phyloP scores from a whole-genome alignment of 805 yeast species.

The Candida verbasci region DNA sequence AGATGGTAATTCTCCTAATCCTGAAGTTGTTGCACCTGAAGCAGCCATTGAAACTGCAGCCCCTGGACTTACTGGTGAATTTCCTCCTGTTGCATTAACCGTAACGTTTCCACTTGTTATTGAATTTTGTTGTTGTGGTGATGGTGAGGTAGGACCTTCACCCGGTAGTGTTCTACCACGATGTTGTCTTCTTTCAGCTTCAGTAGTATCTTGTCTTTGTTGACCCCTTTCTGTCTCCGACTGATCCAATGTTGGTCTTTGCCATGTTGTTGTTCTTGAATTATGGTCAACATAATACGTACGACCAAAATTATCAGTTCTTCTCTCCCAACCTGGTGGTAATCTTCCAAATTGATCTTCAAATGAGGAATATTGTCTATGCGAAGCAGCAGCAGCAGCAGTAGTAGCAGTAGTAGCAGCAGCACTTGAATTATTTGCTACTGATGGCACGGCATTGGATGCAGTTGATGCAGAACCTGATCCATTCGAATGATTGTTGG shows the following conservation, averaged over 20 bases:
- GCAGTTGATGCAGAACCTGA: constrained; percentile 14
- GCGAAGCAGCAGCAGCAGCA: constrained; percentile 10
- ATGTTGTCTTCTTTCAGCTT: constrained; percentile 86
- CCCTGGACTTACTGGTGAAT: constrained; percentile 56
- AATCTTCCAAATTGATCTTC: constrained; percentile 96
- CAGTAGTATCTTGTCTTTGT: constrained; percentile 65
- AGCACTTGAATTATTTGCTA: constrained; percentile 5
- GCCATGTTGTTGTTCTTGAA: constrained; percentile 98
- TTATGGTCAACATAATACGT: constrained; percentile 98
- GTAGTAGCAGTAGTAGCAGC: constrained; percentile 11
- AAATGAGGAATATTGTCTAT: constrained; percentile 81
- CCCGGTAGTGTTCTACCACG: constrained; percentile 88
- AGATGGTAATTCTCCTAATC: constrained; percentile 93
- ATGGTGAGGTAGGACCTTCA: constrained; percentile 36
- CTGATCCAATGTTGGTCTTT: constrained; percentile 83
- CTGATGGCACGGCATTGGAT: constrained; percentile 7
- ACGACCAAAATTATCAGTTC: constrained; percentile 96
- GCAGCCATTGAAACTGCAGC: constrained; percentile 68
- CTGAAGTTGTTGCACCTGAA: constrained; percentile 88
- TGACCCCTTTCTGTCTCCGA: constrained; percentile 65
- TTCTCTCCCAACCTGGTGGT: constrained; percentile 99
- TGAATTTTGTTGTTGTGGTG: constrained; percentile 15
- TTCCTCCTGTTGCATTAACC: constrained; percentile 39
- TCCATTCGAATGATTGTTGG: constrained; percentile 10
- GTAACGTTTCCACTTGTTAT: constrained; percentile 43